phyloP scores from a whole-genome alignment of 805 yeast genomes.

The Ogataea pini region DNA sequence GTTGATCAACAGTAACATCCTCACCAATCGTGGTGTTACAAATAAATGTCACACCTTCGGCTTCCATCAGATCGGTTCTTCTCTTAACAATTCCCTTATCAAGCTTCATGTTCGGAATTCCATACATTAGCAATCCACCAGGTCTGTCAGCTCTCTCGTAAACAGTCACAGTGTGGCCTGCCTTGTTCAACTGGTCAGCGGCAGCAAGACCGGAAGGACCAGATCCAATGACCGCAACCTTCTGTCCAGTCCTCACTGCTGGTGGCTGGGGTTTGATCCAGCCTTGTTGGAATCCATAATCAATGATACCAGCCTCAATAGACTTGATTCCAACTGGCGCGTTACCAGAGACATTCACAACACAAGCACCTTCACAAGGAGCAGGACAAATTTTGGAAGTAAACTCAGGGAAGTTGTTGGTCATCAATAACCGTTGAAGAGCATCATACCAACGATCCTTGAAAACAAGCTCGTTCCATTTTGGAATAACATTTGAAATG shows the following conservation, averaged over 20 bases:
- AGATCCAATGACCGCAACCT: slow-evolving; percentile 87
- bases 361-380: slow-evolving; percentile 97
- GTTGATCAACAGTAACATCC: slow-evolving; percentile 70
- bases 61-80: slow-evolving; percentile 85
- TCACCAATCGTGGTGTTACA: slow-evolving; percentile 82
- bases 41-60: slow-evolving; percentile 83
- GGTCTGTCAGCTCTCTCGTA: slow-evolving; percentile 94
- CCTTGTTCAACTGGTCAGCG: slow-evolving; percentile 95
- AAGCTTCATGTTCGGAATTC: slow-evolving; percentile 98
- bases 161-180: slow-evolving; percentile 90
- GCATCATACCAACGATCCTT: slow-evolving; percentile 95
- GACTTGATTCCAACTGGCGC: slow-evolving; percentile 97
- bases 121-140: slow-evolving; percentile 97
- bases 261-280: slow-evolving; percentile 93
- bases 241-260: slow-evolving; percentile 75
- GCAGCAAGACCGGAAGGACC: slow-evolving; percentile 97
- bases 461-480: slow-evolving; percentile 96
- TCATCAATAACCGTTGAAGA: slow-evolving; percentile 85
- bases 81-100: slow-evolving; percentile 92
- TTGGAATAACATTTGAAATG: slow-evolving; percentile 93
- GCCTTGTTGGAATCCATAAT: slow-evolving; percentile 93
- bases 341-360: slow-evolving; percentile 80
- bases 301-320: slow-evolving; percentile 94
- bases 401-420: slow-evolving; percentile 98
- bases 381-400: slow-evolving; percentile 99